A percentile compares a stretch with the other conserved stretches of the same genome.
Conservation (phyloP, 2,329 filamentous ascomycete genomes). For the Dactylonectria estremocensis region DNA sequence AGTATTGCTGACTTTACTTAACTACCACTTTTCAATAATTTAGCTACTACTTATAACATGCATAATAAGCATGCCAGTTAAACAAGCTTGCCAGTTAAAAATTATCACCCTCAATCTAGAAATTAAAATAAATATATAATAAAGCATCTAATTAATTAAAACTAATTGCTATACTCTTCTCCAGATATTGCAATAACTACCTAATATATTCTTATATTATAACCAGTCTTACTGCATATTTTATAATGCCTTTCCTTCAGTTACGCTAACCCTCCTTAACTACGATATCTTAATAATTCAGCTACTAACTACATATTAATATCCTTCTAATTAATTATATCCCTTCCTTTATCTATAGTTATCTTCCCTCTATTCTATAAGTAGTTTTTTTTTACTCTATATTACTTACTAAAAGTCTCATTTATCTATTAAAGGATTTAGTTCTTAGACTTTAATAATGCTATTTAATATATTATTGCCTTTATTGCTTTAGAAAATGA, state of each 20-base stretch:
- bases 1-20: too few relatives aligned
- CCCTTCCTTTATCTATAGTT: too few relatives aligned
- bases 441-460: neutral
- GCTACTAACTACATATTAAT: neutral
- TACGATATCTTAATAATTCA: neutral
- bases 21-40: too few relatives aligned
- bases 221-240: slow-evolving; percentile 1
- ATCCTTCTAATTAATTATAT: neutral
- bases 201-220: neutral
- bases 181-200: neutral
- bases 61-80: too few relatives aligned
- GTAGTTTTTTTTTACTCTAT: too few relatives aligned
- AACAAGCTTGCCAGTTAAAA: too few relatives aligned
- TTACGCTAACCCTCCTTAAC: neutral
- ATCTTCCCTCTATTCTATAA: too few relatives aligned
- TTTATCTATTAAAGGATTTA: neutral
- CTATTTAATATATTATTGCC: neutral
- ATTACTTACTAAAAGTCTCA: neutral
- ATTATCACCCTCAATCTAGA: too few relatives aligned
- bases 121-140: neutral
- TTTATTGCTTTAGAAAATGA: neutral
- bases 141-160: slow-evolving; percentile 1
- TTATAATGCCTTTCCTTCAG: neutral
- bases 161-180: slow-evolving; percentile 4
- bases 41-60: too few relatives aligned